Percentiles rank a stretch among this genome's conserved stretches.
These are phyloP conservation scores for Verticillium zaregamsianum DNA, from an alignment of 2,329 filamentous ascomycete genomes.

Conservation along the genomic window DNA sequence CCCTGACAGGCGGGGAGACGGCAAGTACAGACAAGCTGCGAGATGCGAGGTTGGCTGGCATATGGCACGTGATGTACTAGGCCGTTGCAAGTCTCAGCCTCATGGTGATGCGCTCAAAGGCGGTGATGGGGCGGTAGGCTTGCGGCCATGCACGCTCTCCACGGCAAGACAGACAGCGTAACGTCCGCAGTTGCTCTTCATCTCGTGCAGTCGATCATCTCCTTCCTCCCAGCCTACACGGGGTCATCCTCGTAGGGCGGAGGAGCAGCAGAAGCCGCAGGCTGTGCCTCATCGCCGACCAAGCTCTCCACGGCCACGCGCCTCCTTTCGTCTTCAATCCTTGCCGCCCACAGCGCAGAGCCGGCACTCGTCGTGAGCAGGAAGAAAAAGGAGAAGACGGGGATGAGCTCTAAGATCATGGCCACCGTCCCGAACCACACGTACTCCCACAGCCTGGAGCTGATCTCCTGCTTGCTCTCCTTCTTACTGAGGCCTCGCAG, in stretches of 20 bases:
- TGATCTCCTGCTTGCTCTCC: conserved; percentile 67
- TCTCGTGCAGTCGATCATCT: too few relatives aligned
- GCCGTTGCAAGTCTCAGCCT: too few relatives aligned
- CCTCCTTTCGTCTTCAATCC: conserved; percentile 60
- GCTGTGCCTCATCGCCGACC: conserved; percentile 17
- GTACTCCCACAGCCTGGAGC: conserved; percentile 71
- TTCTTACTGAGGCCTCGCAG: conserved; percentile 70
- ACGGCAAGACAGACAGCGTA: too few relatives aligned
- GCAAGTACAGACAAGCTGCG: too few relatives aligned
- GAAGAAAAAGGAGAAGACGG: conserved; percentile 90
- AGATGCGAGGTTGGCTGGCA: too few relatives aligned
- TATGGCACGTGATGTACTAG: too few relatives aligned
- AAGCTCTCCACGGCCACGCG: conserved; percentile 15
- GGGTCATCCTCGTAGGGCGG: conserved; percentile 33
- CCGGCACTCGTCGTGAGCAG: conserved; percentile 82
- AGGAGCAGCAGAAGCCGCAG: conserved; percentile 18
- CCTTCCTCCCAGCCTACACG: conserved; percentile 14
- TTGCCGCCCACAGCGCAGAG: conserved; percentile 79
- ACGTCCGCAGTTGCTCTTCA: too few relatives aligned
- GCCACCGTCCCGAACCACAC: conserved; percentile 90
- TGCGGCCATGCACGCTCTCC: too few relatives aligned
- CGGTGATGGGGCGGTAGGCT: too few relatives aligned
- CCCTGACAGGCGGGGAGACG: too few relatives aligned
- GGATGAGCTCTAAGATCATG: conserved; percentile 81
- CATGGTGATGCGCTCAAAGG: too few relatives aligned